Base-by-base conservation (phyloP, 768 basidiomycete genomes). In the Aureoboletus auriporus region DNA sequence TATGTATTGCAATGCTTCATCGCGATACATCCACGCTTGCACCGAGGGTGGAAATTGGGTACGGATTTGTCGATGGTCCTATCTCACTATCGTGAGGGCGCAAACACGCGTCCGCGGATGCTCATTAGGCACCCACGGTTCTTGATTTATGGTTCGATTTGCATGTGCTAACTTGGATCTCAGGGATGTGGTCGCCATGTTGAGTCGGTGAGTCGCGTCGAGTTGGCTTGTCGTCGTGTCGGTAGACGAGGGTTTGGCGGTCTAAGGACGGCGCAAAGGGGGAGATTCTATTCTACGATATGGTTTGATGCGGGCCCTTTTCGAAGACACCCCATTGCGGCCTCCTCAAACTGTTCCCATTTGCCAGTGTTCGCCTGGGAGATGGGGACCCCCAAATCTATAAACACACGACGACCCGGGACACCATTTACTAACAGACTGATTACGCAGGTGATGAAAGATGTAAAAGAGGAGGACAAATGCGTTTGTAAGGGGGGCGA, bases 111-210 rank as follows among this genome's bases (percentile, higher is more conserved):
- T 46, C 60, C 53, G 52, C 53, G 60, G 50, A 44, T 13, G 62
- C n/a, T 50, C 50, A 54, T 35, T 51, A 40, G 28, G 49, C 13
- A 36, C 54, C 43, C 33, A 37, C 39, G 39, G 16, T 39, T 47
- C 35, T 38, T 40, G 34, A 10, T 7, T 9, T 13, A 26, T 12
- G 39, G 49, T 49, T 33, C 27, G 37, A 23, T 37, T 41, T 39
- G 30, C 44, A 4, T 20, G 31, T 53, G 47, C 48, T 58, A 29
- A 58, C 29, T 31, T 17, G 23, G 23, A 26, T 43, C 27, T 12
- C 71, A 88, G 86, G 86, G 86, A 42, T 89, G 86, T 53, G 86
- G 86, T 9, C 57, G 58, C 49, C 86, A 89, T 66, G 77, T 76
- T 60, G 80, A 86, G 44, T 51, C 68, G 64, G 86, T 84, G 66